These are phyloP conservation scores for Calamus simplicifolius DNA, from an alignment of 176 grass and related monocot genomes.

Conservation along the genomic window DNA sequence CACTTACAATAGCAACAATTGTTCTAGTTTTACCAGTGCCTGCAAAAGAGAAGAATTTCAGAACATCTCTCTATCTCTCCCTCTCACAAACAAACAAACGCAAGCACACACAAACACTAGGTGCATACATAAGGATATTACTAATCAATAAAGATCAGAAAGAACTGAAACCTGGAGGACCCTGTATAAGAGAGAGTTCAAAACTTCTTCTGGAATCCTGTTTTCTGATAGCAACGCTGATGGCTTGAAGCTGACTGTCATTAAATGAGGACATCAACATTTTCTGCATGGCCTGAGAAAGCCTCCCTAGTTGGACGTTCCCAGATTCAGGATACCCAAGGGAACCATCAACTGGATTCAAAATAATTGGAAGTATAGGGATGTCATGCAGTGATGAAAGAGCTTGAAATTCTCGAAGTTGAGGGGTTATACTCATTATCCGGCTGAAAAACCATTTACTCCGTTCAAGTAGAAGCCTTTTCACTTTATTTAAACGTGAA, in stretches of 20 bases:
- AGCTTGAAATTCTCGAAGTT: slow-evolving; percentile 85
- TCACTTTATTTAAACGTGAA: slow-evolving; percentile 70
- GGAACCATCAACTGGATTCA: slow-evolving; percentile 51
- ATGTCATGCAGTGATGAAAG: slow-evolving; percentile 84
- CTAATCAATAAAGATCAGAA: not conserved
- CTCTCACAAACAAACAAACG: too few species aligned
- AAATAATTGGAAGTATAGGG: slow-evolving; percentile 75
- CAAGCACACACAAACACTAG: too few species aligned
- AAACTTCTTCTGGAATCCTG: slow-evolving; percentile 31
- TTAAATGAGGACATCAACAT: slow-evolving; percentile 75
- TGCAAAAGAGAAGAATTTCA: slow-evolving; percentile 31
- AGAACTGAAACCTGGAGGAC: slow-evolving; percentile 64
- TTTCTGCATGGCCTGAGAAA: slow-evolving; percentile 42
- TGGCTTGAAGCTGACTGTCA: slow-evolving; percentile 74
- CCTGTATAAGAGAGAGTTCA: slow-evolving; percentile 90
- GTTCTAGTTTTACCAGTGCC: slow-evolving; percentile 92
- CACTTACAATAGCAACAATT: slow-evolving; percentile 83
- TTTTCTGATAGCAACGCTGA: slow-evolving; percentile 43
- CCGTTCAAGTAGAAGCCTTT: slow-evolving; percentile 72
- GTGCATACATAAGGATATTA: too few species aligned
- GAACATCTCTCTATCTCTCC: too few species aligned
- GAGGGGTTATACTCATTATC: slow-evolving; percentile 86
- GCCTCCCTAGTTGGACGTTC: slow-evolving; percentile 47
- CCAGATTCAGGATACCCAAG: slow-evolving; percentile 34
- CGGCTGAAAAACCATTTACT: slow-evolving; percentile 84